Conservation (phyloP, 352 stramenopile genomes). For the Phytophthora pistaciae region DNA sequence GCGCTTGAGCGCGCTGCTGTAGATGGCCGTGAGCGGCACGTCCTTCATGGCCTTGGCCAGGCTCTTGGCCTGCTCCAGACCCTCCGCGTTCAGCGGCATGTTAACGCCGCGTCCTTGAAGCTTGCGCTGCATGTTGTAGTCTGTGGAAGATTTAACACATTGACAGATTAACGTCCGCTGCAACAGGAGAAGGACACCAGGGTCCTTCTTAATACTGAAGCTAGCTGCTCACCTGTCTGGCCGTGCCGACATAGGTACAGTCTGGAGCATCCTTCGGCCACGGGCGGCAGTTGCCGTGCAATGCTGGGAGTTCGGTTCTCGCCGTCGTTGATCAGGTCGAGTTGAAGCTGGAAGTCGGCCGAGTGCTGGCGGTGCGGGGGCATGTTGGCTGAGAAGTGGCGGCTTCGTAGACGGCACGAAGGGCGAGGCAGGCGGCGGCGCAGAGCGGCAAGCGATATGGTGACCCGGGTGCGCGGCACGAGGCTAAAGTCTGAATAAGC, state of each 20-base stretch:
- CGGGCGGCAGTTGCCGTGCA: slow-evolving; percentile 63
- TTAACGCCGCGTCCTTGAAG: slow-evolving; percentile 86
- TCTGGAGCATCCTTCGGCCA: slow-evolving; percentile 58
- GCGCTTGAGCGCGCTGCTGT: slow-evolving; percentile 70
- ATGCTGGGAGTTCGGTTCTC: slow-evolving; percentile 34
- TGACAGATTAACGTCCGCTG: background rate
- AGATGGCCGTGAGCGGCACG: slow-evolving; percentile 72
- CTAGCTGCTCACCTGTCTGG: slow-evolving; percentile 52
- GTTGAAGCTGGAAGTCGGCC: slow-evolving; percentile 34
- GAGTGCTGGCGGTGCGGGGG: slow-evolving; percentile 30
- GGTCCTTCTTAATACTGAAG: background rate
- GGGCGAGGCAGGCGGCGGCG: slow-evolving; percentile 1
- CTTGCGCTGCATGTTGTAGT: slow-evolving; percentile 78
- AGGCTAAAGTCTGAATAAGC: slow-evolving; percentile 36
- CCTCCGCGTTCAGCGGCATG: slow-evolving; percentile 70
- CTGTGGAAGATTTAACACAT: slow-evolving; percentile 30
- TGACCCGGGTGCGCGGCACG: slow-evolving; percentile 16
- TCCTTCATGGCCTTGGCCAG: slow-evolving; percentile 73
- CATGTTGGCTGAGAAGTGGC: slow-evolving; percentile 30
- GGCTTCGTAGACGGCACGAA: slow-evolving; percentile 20
- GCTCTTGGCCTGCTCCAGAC: slow-evolving; percentile 62
- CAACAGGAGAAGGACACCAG: background rate
- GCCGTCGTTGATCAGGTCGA: slow-evolving; percentile 18
- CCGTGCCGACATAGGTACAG: slow-evolving; percentile 85
- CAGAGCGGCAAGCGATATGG: slow-evolving; percentile 10